Percentiles rank a stretch among this genome's conserved stretches.
These are phyloP conservation scores for Actinomortierella ambigua DNA, from an alignment of 371 early-diverging fungal species.

Conservation along the genomic window DNA sequence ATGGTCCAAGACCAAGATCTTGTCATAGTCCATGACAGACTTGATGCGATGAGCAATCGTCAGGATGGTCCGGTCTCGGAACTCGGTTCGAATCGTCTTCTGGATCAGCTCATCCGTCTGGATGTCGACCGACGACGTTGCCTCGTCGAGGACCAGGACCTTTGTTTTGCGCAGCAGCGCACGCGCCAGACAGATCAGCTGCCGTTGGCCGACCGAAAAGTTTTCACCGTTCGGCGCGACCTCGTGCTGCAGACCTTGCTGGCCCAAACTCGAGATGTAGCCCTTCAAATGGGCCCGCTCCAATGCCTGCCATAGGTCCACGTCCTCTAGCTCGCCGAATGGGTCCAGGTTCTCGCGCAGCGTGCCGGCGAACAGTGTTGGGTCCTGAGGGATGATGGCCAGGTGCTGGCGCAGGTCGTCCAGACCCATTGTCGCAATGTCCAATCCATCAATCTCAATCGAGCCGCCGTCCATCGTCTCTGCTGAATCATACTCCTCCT, in stretches of 20 bases:
- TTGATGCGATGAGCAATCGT: slow-evolving; percentile 50
- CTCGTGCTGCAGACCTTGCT: slow-evolving; percentile 48
- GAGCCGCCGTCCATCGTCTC: background rate
- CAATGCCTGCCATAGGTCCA: slow-evolving; percentile 63
- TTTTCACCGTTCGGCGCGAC: slow-evolving; percentile 56
- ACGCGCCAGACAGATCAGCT: slow-evolving; percentile 71
- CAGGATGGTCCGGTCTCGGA: slow-evolving; percentile 35
- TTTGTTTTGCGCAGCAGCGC: slow-evolving; percentile 59
- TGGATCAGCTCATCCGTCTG: slow-evolving; percentile 70
- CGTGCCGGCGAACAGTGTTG: slow-evolving; percentile 51
- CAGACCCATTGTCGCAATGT: slow-evolving; percentile 5
- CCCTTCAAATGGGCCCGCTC: slow-evolving; percentile 57
- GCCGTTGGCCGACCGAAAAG: slow-evolving; percentile 70
- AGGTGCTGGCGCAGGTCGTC: slow-evolving; percentile 1
- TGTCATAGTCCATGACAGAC: slow-evolving; percentile 81
- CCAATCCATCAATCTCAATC: slow-evolving; percentile 10
- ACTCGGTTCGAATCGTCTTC: slow-evolving; percentile 57
- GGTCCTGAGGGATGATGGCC: slow-evolving; percentile 13
- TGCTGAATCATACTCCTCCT: too few species aligned
- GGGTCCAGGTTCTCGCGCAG: slow-evolving; percentile 69
- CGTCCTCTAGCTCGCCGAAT: slow-evolving; percentile 68
- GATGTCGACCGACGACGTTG: slow-evolving; percentile 68
- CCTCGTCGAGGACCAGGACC: slow-evolving; percentile 77
- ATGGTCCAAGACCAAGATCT: slow-evolving; percentile 75
- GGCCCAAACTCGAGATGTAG: slow-evolving; percentile 47